Percentiles rank a stretch among this genome's conserved stretches.
These are phyloP conservation scores for Abrus precatorius DNA, from an alignment of 306 rosid species.

Conservation along the genomic window DNA sequence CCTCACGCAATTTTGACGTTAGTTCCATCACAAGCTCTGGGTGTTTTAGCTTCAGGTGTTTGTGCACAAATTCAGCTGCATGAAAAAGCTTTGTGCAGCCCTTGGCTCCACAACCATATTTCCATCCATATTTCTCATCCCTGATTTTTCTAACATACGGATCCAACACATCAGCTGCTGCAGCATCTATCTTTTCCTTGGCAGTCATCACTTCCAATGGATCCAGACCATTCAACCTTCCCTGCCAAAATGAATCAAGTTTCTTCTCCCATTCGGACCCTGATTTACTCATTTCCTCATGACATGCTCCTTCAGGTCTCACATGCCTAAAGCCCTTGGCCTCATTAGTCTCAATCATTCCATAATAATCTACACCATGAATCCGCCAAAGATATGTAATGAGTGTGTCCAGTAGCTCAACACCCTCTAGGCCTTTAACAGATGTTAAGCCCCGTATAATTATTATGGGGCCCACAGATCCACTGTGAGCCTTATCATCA, in stretches of 20 bases:
- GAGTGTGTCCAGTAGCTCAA: conserved; percentile 92
- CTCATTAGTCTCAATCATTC: conserved; percentile 84
- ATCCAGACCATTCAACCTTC: conserved; percentile 88
- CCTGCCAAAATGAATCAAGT: conserved; percentile 86
- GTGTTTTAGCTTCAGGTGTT: conserved; percentile 94
- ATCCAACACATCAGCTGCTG: conserved; percentile 84
- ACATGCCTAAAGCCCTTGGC: conserved; percentile 95
- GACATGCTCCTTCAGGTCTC: conserved; percentile 72
- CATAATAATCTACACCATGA: conserved; percentile 95
- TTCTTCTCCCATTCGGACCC: conserved; percentile 93
- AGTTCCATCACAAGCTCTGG: conserved; percentile 85
- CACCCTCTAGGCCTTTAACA: conserved; percentile 95
- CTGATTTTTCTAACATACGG: conserved; percentile 94
- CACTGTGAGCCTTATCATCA: conserved; percentile 76
- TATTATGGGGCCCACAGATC: conserved; percentile 87
- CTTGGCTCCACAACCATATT: conserved; percentile 99
- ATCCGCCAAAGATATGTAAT: conserved; percentile 95
- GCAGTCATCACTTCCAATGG: conserved; percentile 95
- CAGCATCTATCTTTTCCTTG: conserved; percentile 95
- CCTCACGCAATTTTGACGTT: conserved; percentile 91
- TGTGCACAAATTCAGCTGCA: conserved; percentile 94
- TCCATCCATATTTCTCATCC: conserved; percentile 99
- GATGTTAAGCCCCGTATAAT: conserved; percentile 88
- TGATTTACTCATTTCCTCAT: conserved; percentile 57
- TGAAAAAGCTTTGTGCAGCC: conserved; percentile 99